These are phyloP conservation scores for Debaryomyces coudertii DNA, from an alignment of 1,139 yeast species.

Conservation along the genomic window DNA sequence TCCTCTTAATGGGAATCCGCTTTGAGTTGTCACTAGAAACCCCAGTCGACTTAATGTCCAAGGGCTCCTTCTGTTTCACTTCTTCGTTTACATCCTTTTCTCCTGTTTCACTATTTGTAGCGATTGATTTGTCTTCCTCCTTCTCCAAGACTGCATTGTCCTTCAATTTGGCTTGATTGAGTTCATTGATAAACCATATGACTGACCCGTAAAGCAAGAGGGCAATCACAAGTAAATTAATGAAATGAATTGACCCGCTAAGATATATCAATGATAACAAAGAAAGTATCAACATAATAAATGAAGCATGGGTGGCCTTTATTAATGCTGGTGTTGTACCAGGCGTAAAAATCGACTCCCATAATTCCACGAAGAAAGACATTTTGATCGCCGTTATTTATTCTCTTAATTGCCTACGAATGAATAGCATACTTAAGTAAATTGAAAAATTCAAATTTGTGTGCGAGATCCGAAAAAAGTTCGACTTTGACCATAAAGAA, in stretches of 20 bases:
- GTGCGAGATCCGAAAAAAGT: constrained; percentile 9
- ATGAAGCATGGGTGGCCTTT: constrained; percentile 55
- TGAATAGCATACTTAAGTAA: neutral
- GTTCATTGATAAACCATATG: constrained; percentile 84
- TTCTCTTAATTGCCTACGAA: neutral
- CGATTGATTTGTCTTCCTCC: constrained; percentile 12
- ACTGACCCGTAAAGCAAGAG: constrained; percentile 73
- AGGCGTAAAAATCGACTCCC: constrained; percentile 94
- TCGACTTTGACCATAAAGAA: neutral
- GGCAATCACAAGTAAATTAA: constrained; percentile 72
- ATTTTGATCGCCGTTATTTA: constrained; percentile 17
- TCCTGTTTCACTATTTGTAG: constrained; percentile 14
- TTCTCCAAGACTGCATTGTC: constrained; percentile 21
- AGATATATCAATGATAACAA: constrained; percentile 60
- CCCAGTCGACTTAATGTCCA: constrained; percentile 3
- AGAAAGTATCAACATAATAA: constrained; percentile 41
- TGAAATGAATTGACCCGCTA: constrained; percentile 75
- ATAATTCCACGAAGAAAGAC: constrained; percentile 66
- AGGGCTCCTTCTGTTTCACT: neutral
- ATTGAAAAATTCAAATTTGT: constrained; percentile 1
- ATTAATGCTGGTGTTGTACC: constrained; percentile 89
- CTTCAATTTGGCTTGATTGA: constrained; percentile 52
- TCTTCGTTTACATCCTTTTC: neutral
- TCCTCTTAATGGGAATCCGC: constrained; percentile 2
- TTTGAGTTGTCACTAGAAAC: neutral